Conservation (phyloP, 208 protist genomes). For the Zelonia costaricensis region DNA sequence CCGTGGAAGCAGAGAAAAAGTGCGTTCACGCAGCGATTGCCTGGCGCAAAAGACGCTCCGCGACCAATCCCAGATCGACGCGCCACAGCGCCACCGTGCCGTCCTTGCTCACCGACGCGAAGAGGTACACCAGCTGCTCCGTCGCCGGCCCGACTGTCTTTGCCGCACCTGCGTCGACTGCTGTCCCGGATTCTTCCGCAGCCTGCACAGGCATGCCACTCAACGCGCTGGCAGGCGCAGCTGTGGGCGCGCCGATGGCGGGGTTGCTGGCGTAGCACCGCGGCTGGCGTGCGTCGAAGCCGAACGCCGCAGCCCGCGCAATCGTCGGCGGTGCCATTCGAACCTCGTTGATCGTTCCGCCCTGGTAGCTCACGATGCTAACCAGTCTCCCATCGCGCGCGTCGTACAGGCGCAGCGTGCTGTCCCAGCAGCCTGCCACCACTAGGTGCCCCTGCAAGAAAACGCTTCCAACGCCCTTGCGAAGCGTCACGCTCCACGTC, state of each 20-base stretch:
- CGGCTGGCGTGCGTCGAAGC: slow-evolving; percentile 62
- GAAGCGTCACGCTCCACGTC: slow-evolving; percentile 46
- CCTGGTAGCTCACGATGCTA: slow-evolving; percentile 64
- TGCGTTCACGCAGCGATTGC: not conserved
- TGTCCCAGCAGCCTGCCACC: slow-evolving; percentile 76
- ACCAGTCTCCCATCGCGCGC: slow-evolving; percentile 47
- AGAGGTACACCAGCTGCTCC: slow-evolving; percentile 52
- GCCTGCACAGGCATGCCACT: not conserved
- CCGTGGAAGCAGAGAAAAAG: no score
- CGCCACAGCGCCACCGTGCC: slow-evolving; percentile 71
- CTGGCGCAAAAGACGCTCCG: slow-evolving; percentile 1
- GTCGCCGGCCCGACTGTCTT: not conserved
- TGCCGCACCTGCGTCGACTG: no score
- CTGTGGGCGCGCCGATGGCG: not conserved
- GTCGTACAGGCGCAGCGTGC: slow-evolving; percentile 69
- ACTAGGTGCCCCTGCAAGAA: slow-evolving; percentile 50
- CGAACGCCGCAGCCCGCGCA: slow-evolving; percentile 48
- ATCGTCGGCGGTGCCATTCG: slow-evolving; percentile 23
- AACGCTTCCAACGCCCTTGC: slow-evolving; percentile 67
- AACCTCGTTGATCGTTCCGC: slow-evolving; percentile 57
- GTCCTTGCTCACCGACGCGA: slow-evolving; percentile 68
- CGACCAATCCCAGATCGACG: slow-evolving; percentile 57
- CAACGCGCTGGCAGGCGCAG: not conserved
- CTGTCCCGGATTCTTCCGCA: no score
- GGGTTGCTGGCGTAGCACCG: slow-evolving; percentile 27